Evolutionary conservation across 2,329 filamentous ascomycete species (phyloP).

Genomic region (Paraphoma chrysanthemicola): DNA sequence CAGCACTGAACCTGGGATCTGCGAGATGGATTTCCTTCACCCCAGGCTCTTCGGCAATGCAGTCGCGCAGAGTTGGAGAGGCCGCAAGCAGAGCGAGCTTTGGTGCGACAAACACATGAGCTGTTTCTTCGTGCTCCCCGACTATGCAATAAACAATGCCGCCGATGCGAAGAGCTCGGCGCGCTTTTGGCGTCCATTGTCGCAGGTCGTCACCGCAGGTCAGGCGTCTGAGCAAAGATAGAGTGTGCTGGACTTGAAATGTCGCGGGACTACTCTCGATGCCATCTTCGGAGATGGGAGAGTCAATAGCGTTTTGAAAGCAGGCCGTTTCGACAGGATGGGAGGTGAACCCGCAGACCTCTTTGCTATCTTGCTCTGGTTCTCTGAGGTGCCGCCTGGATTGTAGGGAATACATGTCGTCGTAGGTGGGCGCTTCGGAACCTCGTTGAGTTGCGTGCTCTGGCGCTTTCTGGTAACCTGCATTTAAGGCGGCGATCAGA

Average conservation of each 20-base stretch:
- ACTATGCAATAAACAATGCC: not conserved
- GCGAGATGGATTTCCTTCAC: not conserved
- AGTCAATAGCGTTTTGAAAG: too few species aligned
- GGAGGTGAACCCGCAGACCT: too few species aligned
- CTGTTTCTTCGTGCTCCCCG: not conserved
- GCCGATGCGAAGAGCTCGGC: not conserved
- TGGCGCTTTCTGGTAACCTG: too few species aligned
- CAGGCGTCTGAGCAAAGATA: not conserved
- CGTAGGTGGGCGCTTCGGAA: too few species aligned
- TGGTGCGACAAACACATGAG: not conserved
- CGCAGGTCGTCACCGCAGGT: not conserved
- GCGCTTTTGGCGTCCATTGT: not conserved
- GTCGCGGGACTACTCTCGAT: not conserved
- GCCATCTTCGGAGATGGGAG: too few species aligned
- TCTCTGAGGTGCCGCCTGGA: too few species aligned
- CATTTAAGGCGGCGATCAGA: too few species aligned
- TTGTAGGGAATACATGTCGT: too few species aligned
- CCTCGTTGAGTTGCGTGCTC: too few species aligned
- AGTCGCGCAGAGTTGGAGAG: not conserved
- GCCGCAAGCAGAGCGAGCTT: not conserved
- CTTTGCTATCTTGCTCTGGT: too few species aligned
- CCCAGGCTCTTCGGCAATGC: not conserved
- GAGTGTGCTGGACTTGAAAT: not conserved
- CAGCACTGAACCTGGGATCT: not conserved
- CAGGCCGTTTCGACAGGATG: too few species aligned